Conservation (phyloP, 208 protist species). For the Herpetomonas tarakana region DNA sequence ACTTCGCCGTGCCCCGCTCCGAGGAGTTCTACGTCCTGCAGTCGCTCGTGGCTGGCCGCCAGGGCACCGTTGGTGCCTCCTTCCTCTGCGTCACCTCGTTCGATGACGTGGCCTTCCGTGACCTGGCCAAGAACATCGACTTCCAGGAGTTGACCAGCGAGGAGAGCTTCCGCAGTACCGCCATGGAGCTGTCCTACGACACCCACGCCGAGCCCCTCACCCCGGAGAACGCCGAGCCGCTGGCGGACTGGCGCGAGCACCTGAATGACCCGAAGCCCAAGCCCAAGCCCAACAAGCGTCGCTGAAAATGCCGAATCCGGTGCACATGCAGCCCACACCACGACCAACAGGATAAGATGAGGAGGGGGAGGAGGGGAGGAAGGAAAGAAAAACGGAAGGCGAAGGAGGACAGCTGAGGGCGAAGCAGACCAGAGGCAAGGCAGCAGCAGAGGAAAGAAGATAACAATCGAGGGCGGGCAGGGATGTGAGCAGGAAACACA, state of each 20-base stretch:
- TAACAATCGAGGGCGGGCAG: too few relatives aligned
- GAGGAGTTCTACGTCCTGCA: conserved; percentile 88
- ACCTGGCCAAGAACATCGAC: conserved; percentile 56
- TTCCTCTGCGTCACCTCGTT: conserved; percentile 68
- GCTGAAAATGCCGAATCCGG: conserved; percentile 15
- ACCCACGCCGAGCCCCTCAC: conserved; percentile 65
- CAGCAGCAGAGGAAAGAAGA: too few relatives aligned
- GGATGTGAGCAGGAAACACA: too few relatives aligned
- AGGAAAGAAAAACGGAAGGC: background rate
- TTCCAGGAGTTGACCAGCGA: conserved; percentile 70
- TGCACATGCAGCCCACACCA: too few relatives aligned
- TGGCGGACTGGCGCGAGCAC: conserved; percentile 71
- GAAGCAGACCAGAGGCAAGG: background rate
- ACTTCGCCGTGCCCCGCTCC: conserved; percentile 74
- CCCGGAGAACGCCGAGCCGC: conserved; percentile 69
- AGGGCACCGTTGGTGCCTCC: conserved; percentile 77
- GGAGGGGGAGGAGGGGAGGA: conserved; percentile 4
- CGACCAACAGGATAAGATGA: too few relatives aligned
- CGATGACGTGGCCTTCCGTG: conserved; percentile 41
- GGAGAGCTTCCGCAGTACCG: conserved; percentile 55
- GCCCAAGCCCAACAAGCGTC: conserved; percentile 22
- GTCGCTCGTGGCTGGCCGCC: conserved; percentile 76
- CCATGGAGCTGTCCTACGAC: conserved; percentile 79
- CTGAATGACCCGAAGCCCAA: conserved; percentile 51
- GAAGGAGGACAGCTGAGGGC: conserved; percentile 2